Conservation (phyloP, 1,284 basidiomycete species). For the Ceratobasidium sp. region DNA sequence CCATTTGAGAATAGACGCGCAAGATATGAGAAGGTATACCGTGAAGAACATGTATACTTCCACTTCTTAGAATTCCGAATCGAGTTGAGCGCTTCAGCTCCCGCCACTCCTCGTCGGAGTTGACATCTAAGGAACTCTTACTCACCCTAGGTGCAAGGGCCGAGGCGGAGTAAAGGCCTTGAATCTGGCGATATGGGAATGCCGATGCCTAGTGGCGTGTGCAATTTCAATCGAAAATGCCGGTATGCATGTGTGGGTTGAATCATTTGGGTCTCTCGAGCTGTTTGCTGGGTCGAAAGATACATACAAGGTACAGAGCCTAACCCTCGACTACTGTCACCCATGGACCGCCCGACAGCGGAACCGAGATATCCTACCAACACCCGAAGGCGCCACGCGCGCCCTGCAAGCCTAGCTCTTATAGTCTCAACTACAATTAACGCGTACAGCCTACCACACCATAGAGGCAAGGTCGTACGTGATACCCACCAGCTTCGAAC, state of each 20-base stretch:
- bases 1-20: neutral
- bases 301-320: neutral
- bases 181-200: neutral
- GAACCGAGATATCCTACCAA: neutral
- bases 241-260: neutral
- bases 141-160: neutral
- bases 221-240: neutral
- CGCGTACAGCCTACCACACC: neutral
- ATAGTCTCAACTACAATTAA: neutral
- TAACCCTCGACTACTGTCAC: neutral
- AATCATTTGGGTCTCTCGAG: neutral
- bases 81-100: neutral
- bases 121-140: neutral
- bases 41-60: too few relatives aligned
- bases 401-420: neutral
- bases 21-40: too few relatives aligned
- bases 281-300: neutral
- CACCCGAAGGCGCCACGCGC: neutral
- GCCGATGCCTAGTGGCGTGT: neutral
- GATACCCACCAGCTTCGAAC: neutral
- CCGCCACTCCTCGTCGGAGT: constrained; percentile 5
- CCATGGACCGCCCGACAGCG: neutral
- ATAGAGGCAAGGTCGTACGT: neutral
- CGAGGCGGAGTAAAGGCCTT: neutral
- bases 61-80: neutral